Conservation (phyloP, 2,329 filamentous ascomycete genomes). For the Monosporascus sp. region DNA sequence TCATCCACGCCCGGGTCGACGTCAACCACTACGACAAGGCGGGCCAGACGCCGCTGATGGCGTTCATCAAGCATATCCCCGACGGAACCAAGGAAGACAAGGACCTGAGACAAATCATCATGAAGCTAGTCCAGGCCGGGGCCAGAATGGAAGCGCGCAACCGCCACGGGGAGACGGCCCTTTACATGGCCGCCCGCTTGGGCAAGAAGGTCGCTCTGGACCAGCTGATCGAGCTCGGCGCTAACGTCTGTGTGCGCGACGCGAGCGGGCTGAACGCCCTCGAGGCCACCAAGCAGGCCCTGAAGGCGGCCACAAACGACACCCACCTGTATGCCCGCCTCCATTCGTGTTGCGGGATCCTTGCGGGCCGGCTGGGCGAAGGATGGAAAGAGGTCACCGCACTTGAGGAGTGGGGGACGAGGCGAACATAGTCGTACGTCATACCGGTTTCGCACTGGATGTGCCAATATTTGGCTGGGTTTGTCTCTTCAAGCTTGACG, state of each 20-base stretch:
- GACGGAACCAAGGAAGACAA: conserved; percentile 36
- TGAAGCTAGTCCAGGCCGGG: conserved; percentile 34
- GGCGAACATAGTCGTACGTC: not conserved
- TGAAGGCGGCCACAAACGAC: conserved; percentile 24
- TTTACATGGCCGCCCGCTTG: conserved; percentile 47
- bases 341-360: conserved; percentile 40
- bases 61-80: conserved; percentile 44
- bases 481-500: too few species aligned
- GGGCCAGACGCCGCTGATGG: conserved; percentile 51
- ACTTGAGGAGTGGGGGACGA: conserved; percentile 34
- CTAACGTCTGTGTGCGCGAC: conserved; percentile 43
- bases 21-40: conserved; percentile 46
- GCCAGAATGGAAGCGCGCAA: conserved; percentile 47
- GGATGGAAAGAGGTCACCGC: conserved; percentile 30
- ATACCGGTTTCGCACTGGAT: too few species aligned
- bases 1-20: conserved; percentile 36
- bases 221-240: conserved; percentile 39
- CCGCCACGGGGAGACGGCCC: conserved; percentile 47
- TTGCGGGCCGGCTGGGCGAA: conserved; percentile 31
- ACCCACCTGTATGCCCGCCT: conserved; percentile 33
- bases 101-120: conserved; percentile 40
- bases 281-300: conserved; percentile 38
- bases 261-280: conserved; percentile 38
- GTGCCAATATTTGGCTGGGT: too few species aligned
- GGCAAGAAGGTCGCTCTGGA: conserved; percentile 48